Percentiles rank a stretch among this genome's conserved stretches.
Conservation (phyloP, 2,329 filamentous ascomycete genomes). For the Camillea tinctor region DNA sequence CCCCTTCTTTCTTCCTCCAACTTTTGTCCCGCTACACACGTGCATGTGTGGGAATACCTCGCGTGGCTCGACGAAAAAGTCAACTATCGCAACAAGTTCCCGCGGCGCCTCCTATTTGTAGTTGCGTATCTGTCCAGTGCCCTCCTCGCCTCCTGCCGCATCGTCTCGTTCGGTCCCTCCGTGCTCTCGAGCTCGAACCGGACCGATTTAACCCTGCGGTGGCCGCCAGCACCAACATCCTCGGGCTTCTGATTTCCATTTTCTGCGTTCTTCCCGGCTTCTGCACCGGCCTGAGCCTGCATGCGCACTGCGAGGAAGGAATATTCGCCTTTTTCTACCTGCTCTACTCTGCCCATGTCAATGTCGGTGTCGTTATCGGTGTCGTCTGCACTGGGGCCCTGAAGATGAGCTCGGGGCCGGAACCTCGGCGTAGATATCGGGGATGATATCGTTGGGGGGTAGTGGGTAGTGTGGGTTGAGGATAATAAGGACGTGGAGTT, state of each 20-base stretch:
- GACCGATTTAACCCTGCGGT: constrained; percentile 10
- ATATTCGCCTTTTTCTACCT: too few relatives aligned
- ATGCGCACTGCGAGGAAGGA: too few relatives aligned
- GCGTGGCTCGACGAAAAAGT: not conserved
- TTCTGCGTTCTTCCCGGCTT: too few relatives aligned
- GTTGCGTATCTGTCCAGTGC: constrained; percentile 7
- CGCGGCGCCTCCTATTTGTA: constrained; percentile 6
- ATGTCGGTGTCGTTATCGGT: too few relatives aligned
- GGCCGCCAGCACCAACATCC: too few relatives aligned
- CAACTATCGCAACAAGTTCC: constrained; percentile 1
- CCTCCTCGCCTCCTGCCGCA: constrained; percentile 11
- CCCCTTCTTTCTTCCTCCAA: too few relatives aligned
- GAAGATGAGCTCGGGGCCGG: not conserved
- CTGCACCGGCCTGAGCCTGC: too few relatives aligned
- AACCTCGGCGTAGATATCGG: not conserved
- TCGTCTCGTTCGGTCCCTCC: constrained; percentile 7
- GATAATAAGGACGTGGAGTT: not conserved
- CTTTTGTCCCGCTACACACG: too few relatives aligned
- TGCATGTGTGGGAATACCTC: too few relatives aligned
- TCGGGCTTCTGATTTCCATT: too few relatives aligned
- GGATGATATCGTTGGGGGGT: not conserved
- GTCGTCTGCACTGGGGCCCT: too few relatives aligned
- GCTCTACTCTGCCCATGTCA: too few relatives aligned
- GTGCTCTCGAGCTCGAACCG: constrained; percentile 6
- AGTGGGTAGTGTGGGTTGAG: not conserved